A percentile compares a stretch with the other conserved stretches of the same genome.
Conservation (phyloP, 495 filamentous ascomycete genomes). For the Darksidea phi region DNA sequence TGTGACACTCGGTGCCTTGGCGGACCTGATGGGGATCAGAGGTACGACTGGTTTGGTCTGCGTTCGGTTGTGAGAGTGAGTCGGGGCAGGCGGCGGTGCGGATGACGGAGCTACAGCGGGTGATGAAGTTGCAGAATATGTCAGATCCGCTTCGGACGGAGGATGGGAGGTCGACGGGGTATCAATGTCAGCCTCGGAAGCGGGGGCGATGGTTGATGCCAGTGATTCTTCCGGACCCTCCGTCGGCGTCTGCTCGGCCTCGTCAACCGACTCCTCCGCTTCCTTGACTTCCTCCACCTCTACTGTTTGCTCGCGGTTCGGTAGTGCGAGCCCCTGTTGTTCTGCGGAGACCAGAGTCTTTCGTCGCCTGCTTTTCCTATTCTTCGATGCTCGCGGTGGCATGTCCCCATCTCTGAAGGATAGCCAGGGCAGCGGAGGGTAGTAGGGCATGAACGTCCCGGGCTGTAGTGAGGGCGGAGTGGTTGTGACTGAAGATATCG, state of each 20-base stretch:
- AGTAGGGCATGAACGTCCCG: constrained; percentile 50
- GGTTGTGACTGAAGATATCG: constrained; percentile 32
- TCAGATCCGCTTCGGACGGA: constrained; percentile 64
- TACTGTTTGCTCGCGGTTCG: constrained; percentile 46
- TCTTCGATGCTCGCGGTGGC: constrained; percentile 52
- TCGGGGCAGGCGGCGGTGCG: no score
- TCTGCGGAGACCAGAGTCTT: constrained; percentile 44
- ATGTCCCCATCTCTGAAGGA: constrained; percentile 68
- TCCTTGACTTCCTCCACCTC: constrained; percentile 36
- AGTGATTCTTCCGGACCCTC: constrained; percentile 43
- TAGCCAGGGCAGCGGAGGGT: constrained; percentile 78
- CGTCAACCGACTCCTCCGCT: constrained; percentile 31
- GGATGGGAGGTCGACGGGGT: constrained; percentile 66
- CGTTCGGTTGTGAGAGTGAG: constrained; percentile 44
- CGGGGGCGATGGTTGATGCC: constrained; percentile 42
- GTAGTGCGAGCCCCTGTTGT: constrained; percentile 50
- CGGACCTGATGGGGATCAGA: constrained; percentile 66
- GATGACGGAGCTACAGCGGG: constrained; percentile 28
- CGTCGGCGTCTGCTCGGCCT: constrained; percentile 38
- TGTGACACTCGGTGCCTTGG: constrained; percentile 49
- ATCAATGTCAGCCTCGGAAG: constrained; percentile 54
- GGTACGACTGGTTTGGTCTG: constrained; percentile 55
- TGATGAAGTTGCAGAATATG: constrained; percentile 63
- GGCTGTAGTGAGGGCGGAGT: constrained; percentile 16
- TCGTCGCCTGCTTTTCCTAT: constrained; percentile 48